Percentiles rank a stretch among this genome's conserved stretches.
Conservation (phyloP, 108 stramenopile species). For the Cyclotella baltica region DNA sequence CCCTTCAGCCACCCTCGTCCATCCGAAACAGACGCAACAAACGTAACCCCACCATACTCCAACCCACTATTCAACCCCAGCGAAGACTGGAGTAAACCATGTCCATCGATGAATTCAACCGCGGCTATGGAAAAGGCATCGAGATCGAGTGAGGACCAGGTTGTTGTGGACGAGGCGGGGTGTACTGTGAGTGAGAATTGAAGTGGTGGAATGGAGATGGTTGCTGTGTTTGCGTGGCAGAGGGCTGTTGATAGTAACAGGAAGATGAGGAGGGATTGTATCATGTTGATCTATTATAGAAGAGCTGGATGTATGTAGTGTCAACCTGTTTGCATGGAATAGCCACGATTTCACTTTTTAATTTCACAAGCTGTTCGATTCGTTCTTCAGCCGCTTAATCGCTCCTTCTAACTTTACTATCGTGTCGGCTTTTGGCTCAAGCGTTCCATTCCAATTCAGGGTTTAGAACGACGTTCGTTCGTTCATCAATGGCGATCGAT, state of each 20-base stretch:
- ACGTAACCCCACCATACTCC: not conserved
- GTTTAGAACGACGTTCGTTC: too few species aligned
- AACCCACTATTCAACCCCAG: not conserved
- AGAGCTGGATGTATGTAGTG: not conserved
- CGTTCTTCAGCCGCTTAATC: too few species aligned
- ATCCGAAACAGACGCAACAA: not conserved
- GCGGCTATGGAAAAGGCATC: not conserved
- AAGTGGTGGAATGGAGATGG: not conserved
- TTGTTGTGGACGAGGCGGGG: not conserved
- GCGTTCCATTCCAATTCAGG: too few species aligned
- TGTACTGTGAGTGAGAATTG: not conserved
- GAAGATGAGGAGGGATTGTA: not conserved
- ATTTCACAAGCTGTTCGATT: not conserved
- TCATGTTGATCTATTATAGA: too few species aligned
- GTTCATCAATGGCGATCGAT: too few species aligned
- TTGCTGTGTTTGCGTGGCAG: not conserved
- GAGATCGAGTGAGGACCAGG: constrained; percentile 3
- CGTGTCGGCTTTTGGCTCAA: too few species aligned
- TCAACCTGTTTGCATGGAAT: not conserved
- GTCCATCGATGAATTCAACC: constrained; percentile 7
- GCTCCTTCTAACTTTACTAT: too few species aligned
- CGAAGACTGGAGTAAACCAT: not conserved
- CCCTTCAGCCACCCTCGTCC: too few species aligned
- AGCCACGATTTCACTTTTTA: not conserved
- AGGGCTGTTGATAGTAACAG: not conserved